These are phyloP conservation scores for Cystobasidiopsis lactophilus DNA, from an alignment of 768 basidiomycete species.

Conservation along the genomic window DNA sequence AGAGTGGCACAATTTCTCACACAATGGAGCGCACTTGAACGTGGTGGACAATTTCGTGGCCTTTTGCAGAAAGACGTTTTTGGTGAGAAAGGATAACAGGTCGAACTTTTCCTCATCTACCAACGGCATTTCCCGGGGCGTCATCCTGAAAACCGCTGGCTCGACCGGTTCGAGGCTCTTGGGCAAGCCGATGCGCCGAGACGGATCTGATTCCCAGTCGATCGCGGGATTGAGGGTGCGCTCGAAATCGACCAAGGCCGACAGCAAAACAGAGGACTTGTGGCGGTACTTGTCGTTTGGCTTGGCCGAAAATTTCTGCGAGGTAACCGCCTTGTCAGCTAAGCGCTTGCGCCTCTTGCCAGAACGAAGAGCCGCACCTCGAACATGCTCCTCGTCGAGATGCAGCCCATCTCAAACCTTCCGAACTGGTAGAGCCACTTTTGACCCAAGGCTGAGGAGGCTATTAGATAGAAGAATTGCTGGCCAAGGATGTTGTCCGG, in stretches of 20 bases:
- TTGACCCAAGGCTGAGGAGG: not conserved
- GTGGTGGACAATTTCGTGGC: not conserved
- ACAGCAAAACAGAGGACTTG: not conserved
- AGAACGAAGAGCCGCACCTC: not conserved
- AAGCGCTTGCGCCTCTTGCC: too few species aligned
- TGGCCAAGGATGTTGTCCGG: slow-evolving; percentile 2
- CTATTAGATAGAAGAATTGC: not conserved
- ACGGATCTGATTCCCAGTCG: not conserved
- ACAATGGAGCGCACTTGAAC: slow-evolving; percentile 1
- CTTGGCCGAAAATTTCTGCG: too few species aligned
- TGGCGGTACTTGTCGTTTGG: too few species aligned
- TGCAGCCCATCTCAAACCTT: not conserved
- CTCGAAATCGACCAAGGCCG: not conserved
- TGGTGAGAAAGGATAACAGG: slow-evolving; percentile 2
- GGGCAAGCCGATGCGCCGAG: too few species aligned
- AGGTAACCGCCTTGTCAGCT: too few species aligned
- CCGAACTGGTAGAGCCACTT: slow-evolving; percentile 6
- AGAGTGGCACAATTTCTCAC: not conserved
- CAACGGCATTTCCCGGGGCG: not conserved
- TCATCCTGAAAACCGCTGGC: not conserved
- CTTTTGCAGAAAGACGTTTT: slow-evolving; percentile 4
- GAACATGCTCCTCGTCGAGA: not conserved
- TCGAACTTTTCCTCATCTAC: slow-evolving; percentile 1
- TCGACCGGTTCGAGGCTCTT: not conserved
- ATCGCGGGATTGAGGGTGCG: not conserved